These are phyloP conservation scores for Chrysoporthe cubensis DNA, from an alignment of 2,329 filamentous ascomycete species.

Conservation along the genomic window DNA sequence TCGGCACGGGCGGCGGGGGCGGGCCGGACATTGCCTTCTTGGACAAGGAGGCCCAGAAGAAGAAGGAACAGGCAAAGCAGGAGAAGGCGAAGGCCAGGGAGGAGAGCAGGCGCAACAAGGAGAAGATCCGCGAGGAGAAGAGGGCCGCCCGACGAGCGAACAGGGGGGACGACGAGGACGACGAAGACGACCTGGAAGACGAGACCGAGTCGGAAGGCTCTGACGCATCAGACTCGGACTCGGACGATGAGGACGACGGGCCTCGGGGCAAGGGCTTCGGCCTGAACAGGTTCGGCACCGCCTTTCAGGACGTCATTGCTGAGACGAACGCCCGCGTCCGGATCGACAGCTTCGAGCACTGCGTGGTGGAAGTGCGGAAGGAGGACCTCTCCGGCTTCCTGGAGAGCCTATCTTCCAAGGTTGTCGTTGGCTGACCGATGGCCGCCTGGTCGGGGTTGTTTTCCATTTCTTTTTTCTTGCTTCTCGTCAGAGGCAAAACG, in stretches of 20 bases:
- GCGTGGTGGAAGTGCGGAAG: conserved; percentile 96
- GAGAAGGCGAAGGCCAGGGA: conserved; percentile 66
- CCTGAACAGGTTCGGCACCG: conserved; percentile 87
- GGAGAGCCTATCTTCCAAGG: conserved; percentile 89
- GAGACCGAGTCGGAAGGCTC: conserved; percentile 50
- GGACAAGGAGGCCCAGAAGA: conserved; percentile 68
- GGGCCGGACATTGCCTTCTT: conserved; percentile 72
- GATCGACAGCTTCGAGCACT: conserved; percentile 97
- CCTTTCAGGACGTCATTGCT: conserved; percentile 91
- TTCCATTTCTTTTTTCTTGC: not conserved
- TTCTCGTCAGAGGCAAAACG: conserved; percentile 12
- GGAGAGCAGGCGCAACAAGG: conserved; percentile 58
- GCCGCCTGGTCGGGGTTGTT: not conserved
- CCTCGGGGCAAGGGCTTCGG: conserved; percentile 68
- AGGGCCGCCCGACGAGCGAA: conserved; percentile 59
- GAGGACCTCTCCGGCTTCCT: conserved; percentile 91
- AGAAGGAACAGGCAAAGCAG: conserved; percentile 64
- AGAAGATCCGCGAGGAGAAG: conserved; percentile 64
- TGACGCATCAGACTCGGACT: conserved; percentile 46
- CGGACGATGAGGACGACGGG: conserved; percentile 53
- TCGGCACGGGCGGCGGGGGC: conserved; percentile 87
- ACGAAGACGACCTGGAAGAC: conserved; percentile 52
- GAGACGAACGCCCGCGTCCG: conserved; percentile 88
- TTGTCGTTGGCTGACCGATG: conserved; percentile 66
- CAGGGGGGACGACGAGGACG: conserved; percentile 44